A percentile compares a stretch with the other conserved stretches of the same genome.
phyloP scores from a whole-genome alignment of 2,329 filamentous ascomycete genomes.

The Aspergillus eucalypticola region DNA sequence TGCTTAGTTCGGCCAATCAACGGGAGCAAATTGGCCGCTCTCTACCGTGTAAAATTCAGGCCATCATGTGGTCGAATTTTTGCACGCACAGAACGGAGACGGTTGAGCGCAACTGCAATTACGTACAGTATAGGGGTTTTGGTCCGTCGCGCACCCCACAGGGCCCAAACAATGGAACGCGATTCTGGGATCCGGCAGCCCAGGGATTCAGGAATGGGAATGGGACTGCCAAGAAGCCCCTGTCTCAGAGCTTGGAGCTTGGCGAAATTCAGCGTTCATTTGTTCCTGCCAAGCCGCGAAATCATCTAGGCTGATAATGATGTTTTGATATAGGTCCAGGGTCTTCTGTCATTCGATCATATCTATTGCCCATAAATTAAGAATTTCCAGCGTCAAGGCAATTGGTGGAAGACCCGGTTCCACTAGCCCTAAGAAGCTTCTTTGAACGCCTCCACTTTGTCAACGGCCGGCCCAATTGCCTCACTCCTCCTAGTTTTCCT shows the following conservation, averaged over 20 bases:
- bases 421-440: conserved; percentile 8
- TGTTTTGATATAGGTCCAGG: not conserved
- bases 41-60: too few species aligned
- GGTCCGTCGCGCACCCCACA: not conserved
- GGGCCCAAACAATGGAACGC: not conserved
- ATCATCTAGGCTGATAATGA: not conserved
- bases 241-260: not conserved
- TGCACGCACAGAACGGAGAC: too few species aligned
- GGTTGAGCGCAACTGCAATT: too few species aligned
- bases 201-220: not conserved
- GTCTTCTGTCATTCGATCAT: not conserved
- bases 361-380: not conserved
- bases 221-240: not conserved
- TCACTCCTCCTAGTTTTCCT: conserved; percentile 7
- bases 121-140: too few species aligned
- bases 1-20: not conserved
- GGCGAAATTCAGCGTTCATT: not conserved
- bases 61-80: not conserved
- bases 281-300: not conserved
- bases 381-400: not conserved
- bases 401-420: not conserved
- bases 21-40: too few species aligned
- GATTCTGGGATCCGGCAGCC: not conserved
- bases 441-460: conserved; percentile 1
- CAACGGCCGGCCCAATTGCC: conserved; percentile 1